Percentiles rank a stretch among this genome's conserved stretches.
These are phyloP conservation scores for Penicillium robsamsonii DNA, from an alignment of 495 filamentous ascomycete species.

Conservation along the genomic window DNA sequence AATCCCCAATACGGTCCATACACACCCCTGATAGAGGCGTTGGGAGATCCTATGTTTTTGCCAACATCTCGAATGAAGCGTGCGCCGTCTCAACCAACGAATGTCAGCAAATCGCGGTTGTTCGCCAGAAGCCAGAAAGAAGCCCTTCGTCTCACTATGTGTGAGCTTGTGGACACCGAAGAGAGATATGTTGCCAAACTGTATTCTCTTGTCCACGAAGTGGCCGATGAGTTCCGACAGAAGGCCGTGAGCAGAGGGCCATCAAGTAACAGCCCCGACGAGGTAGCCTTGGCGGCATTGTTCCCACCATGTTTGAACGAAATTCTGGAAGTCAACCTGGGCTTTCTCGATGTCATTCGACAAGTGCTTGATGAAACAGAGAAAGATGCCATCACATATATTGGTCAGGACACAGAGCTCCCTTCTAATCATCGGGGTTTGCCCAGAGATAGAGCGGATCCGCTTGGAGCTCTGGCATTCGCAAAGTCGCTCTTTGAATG, in stretches of 20 bases:
- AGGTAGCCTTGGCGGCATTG: conserved; percentile 66
- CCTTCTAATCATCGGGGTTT: conserved; percentile 35
- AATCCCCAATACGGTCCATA: conserved; percentile 71
- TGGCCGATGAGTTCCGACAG: conserved; percentile 69
- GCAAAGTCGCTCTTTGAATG: conserved; percentile 77
- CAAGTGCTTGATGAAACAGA: conserved; percentile 79
- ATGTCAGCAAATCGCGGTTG: conserved; percentile 66
- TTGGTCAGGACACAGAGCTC: conserved; percentile 54
- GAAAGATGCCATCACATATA: conserved; percentile 68
- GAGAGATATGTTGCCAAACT: conserved; percentile 88
- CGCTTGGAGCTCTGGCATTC: conserved; percentile 70
- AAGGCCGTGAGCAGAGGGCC: conserved; percentile 57
- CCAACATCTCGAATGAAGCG: conserved; percentile 84
- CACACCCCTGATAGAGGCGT: conserved; percentile 65
- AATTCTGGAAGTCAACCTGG: conserved; percentile 76
- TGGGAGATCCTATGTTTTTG: conserved; percentile 81
- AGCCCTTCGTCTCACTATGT: conserved; percentile 81
- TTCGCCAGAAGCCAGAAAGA: conserved; percentile 81
- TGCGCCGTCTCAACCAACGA: conserved; percentile 81
- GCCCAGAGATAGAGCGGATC: conserved; percentile 56
- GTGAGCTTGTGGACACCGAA: conserved; percentile 89
- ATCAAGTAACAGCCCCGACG: conserved; percentile 68
- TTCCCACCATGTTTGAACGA: conserved; percentile 77
- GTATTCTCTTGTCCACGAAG: conserved; percentile 71
- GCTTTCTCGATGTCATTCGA: conserved; percentile 72